Percentiles rank a stretch among this genome's conserved stretches.
Evolutionary conservation across 202 grass and related monocot genomes (phyloP).

Genomic region (Zizania palustris): DNA sequence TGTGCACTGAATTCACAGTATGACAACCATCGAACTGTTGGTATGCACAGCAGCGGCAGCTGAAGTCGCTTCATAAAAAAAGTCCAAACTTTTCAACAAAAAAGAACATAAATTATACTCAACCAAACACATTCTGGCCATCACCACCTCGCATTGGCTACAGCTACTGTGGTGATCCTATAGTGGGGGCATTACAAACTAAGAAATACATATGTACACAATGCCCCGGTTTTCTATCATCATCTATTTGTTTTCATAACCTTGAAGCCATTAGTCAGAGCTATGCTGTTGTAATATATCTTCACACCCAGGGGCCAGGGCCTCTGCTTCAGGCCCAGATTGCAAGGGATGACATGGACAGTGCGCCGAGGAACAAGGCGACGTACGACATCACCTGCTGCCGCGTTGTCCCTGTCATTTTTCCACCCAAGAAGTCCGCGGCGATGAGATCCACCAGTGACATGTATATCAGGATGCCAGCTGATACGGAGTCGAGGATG

Average conservation of each 20-base stretch:
- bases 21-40: no score
- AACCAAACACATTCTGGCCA: background rate
- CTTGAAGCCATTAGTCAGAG: background rate
- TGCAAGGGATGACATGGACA: slow-evolving; percentile 80
- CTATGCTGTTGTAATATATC: no score
- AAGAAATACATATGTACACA: background rate
- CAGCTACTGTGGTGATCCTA: background rate
- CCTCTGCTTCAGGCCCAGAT: slow-evolving; percentile 69
- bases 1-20: no score
- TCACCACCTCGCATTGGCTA: background rate
- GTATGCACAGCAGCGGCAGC: no score
- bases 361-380: slow-evolving; percentile 60
- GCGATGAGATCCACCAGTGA: slow-evolving; percentile 90
- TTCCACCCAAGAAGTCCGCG: slow-evolving; percentile 68
- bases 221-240: slow-evolving; percentile 10
- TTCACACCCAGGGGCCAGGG: no score
- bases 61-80: no score
- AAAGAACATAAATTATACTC: background rate
- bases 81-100: no score
- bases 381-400: slow-evolving; percentile 65
- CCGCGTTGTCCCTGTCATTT: slow-evolving; percentile 48
- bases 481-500: slow-evolving; percentile 78
- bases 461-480: slow-evolving; percentile 98
- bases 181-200: background rate
- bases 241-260: background rate